phyloP scores from a whole-genome alignment of 805 yeast genomes.

The Deakozyma indianensis region DNA sequence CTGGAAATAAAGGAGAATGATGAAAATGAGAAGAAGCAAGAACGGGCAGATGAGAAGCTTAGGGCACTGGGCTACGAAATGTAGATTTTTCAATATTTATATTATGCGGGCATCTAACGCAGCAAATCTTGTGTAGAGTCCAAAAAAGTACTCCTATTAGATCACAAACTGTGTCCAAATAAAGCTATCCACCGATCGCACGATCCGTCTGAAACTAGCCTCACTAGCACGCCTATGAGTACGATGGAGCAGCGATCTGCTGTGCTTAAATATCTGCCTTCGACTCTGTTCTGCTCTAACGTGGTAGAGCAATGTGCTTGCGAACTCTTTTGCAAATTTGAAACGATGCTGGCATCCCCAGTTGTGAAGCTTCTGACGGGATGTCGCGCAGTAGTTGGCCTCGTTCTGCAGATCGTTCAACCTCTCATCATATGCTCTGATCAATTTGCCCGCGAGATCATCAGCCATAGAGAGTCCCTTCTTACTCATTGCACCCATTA shows the following conservation, averaged over 20 bases:
- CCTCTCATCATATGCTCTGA: background rate
- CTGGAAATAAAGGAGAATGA: conserved; percentile 11
- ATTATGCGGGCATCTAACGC: no score
- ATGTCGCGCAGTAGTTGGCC: background rate
- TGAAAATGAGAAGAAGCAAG: conserved; percentile 8
- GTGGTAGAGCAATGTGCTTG: background rate
- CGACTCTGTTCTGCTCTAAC: background rate
- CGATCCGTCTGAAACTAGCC: background rate
- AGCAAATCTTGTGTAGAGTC: no score
- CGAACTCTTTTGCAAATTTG: background rate
- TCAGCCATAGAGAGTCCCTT: background rate
- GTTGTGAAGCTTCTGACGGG: background rate
- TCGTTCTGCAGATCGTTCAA: background rate
- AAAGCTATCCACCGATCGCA: background rate
- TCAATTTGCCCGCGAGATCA: background rate
- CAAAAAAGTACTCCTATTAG: no score
- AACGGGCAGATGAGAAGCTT: conserved; percentile 9
- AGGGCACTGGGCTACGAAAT: conserved; percentile 1
- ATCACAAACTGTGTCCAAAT: background rate
- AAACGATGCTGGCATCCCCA: background rate
- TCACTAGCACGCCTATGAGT: background rate
- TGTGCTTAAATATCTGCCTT: background rate
- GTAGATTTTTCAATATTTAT: no score
- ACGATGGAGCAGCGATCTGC: background rate
- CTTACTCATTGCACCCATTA: background rate